These are phyloP conservation scores for Saccharomyces cerevisiae DNA, from an alignment of 805 yeast species.

Conservation along the genomic window DNA sequence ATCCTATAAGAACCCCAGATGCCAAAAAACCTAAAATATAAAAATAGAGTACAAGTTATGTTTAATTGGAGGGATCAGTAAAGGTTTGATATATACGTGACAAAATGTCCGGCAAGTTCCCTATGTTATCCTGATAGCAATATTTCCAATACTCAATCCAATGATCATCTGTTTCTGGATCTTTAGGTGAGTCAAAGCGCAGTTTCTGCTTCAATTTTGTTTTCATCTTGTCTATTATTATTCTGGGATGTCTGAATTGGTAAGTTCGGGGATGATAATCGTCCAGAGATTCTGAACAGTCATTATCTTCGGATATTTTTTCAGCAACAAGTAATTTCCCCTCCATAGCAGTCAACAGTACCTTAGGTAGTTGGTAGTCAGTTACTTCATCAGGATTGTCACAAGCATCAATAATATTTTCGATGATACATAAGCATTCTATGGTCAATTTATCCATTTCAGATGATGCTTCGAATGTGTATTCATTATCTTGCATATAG, in stretches of 20 bases:
- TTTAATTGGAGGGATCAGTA: neutral
- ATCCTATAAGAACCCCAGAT: constrained; percentile 6
- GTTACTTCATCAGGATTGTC: neutral
- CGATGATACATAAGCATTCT: constrained; percentile 7
- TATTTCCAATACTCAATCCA: constrained; percentile 1
- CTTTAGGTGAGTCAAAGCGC: neutral
- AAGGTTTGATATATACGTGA: neutral
- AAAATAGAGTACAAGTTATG: neutral
- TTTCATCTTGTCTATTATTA: constrained; percentile 10
- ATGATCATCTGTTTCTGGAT: neutral
- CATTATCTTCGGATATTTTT: neutral
- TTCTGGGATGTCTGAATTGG: constrained; percentile 8
- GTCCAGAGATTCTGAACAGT: constrained; percentile 1
- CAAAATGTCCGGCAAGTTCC: neutral
- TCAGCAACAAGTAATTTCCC: constrained; percentile 3
- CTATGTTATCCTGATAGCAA: constrained; percentile 1
- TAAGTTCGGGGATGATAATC: constrained; percentile 8
- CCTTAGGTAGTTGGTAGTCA: constrained; percentile 2
- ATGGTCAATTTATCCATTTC: constrained; percentile 1
- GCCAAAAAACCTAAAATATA: constrained; percentile 15
- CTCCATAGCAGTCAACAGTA: constrained; percentile 4
- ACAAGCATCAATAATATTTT: constrained; percentile 9
- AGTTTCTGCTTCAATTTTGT: constrained; percentile 9
- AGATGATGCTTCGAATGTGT: neutral
- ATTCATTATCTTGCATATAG: neutral